Evolutionary conservation across 2,329 filamentous ascomycete species (phyloP).

Genomic region (Fusarium fracticaudum): DNA sequence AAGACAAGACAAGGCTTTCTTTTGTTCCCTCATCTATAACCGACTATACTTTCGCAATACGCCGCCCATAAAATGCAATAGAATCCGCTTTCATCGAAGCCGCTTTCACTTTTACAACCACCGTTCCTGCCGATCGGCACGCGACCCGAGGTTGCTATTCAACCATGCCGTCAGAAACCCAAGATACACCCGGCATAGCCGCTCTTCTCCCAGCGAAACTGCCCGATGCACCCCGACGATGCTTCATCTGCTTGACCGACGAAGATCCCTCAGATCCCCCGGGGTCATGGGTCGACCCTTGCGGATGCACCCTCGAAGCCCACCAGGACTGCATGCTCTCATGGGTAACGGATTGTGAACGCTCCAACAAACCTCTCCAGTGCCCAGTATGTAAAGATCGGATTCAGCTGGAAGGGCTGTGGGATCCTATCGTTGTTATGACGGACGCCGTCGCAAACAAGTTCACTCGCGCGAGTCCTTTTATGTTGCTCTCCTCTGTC

Average conservation of each 20-base stretch:
- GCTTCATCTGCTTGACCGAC: slow-evolving; percentile 72
- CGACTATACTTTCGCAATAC: neutral
- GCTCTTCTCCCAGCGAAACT: slow-evolving; percentile 2
- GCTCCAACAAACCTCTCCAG: slow-evolving; percentile 69
- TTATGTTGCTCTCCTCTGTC: slow-evolving; percentile 72
- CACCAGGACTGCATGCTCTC: slow-evolving; percentile 90
- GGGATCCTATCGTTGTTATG: slow-evolving; percentile 75
- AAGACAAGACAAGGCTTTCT: slow-evolving; percentile 8
- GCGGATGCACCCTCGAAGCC: slow-evolving; percentile 88
- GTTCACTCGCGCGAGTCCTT: slow-evolving; percentile 65
- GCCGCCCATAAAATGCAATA: slow-evolving; percentile 18
- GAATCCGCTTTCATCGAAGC: neutral
- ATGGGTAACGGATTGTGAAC: slow-evolving; percentile 93
- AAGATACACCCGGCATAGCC: slow-evolving; percentile 1
- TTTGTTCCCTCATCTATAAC: neutral
- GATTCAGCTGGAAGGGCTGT: slow-evolving; percentile 79
- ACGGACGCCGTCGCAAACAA: slow-evolving; percentile 66
- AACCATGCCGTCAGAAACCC: slow-evolving; percentile 24
- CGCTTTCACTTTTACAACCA: neutral
- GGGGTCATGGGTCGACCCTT: slow-evolving; percentile 82
- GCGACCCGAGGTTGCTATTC: slow-evolving; percentile 23
- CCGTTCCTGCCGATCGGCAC: slow-evolving; percentile 10
- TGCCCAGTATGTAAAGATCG: slow-evolving; percentile 91
- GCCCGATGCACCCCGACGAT: slow-evolving; percentile 53
- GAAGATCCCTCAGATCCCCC: slow-evolving; percentile 60